Base-by-base conservation (phyloP, 1,139 yeast species). In the Lodderomyces orthopsilosis region DNA sequence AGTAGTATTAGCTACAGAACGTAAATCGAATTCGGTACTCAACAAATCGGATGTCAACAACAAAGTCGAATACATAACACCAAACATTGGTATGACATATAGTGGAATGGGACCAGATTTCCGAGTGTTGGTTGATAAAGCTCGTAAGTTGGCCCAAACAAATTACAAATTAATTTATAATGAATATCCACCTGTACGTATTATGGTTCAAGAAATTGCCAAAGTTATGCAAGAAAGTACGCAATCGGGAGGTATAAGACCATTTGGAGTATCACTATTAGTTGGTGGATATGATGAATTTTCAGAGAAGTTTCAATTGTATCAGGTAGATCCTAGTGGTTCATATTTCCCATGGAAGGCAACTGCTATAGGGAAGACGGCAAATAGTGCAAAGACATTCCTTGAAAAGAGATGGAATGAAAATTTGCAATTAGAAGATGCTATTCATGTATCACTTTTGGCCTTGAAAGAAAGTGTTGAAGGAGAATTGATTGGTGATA, bases 341-440 rank as follows among this genome's bases (percentile, higher is more conserved):
- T 84, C 96, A 43, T 94, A 86, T 65, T 94, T 89, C 77, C 98
- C 98, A n/a, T 94, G 99, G 99, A 93, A 93, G 67, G 98, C 98
- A 23, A 93, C 98, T 3, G 98, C 98, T 23, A 93, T 94, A 56
- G 99, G 99, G 51, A 91, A 90, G 63, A 95, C 96, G 23, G 83
- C 96, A 5, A 82, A 83, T 36, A 86, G 95, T 7, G 98, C 98
- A 30, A 93, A 94, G 72, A 93, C 98, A 1, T 94, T 94, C 59
- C 73, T 94, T 61, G 98, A 94, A 63, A 94, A 94, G 71, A 84
- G 98, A 69, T 94, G 98, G 97, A 91, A 90, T 60, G 95, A 90
- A 53, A 95, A 93, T 62, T 74, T 94, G 61, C 98, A 94, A 68
- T 75, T 94, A 50, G 98, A 94, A 69, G 99, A 94, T 63, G 99